Evolutionary conservation across 1,284 basidiomycete genomes (phyloP).

Genomic region (Fistulinella cinereoalba): DNA sequence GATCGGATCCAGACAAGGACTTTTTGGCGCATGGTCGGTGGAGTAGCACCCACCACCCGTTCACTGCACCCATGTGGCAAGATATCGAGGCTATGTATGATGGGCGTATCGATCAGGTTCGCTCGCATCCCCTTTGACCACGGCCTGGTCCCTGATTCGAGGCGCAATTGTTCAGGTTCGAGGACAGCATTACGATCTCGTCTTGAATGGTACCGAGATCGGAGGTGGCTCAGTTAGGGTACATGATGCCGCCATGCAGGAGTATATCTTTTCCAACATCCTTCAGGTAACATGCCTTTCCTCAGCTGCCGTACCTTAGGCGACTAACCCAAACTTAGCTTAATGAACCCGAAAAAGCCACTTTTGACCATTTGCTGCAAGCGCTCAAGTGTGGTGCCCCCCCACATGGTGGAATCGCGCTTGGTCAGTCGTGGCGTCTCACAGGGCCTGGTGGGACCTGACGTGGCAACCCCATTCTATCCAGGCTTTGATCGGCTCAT

Average conservation of each 20-base stretch:
- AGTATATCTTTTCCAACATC: constrained; percentile 75
- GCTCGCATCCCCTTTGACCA: constrained; percentile 20
- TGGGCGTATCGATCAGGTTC: constrained; percentile 64
- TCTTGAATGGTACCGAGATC: constrained; percentile 93
- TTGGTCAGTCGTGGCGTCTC: constrained; percentile 54
- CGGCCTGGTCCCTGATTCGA: constrained; percentile 6
- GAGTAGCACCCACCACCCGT: constrained; percentile 92
- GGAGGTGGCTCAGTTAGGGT: constrained; percentile 93
- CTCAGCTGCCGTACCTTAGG: background rate
- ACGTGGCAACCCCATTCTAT: constrained; percentile 11
- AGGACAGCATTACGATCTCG: constrained; percentile 96
- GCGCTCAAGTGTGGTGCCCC: constrained; percentile 89
- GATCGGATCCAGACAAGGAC: constrained; percentile 84
- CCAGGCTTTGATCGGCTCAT: constrained; percentile 90
- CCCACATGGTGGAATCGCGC: constrained; percentile 92
- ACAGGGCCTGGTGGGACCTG: constrained; percentile 10
- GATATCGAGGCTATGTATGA: constrained; percentile 75
- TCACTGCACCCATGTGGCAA: constrained; percentile 92
- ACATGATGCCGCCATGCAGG: constrained; percentile 85
- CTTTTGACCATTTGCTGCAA: constrained; percentile 83
- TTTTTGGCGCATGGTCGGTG: constrained; percentile 82
- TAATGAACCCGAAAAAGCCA: constrained; percentile 62
- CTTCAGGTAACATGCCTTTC: constrained; percentile 59
- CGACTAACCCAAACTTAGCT: constrained; percentile 48
- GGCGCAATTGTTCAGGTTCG: constrained; percentile 54